These are phyloP conservation scores for Trichomonascaceae sp. DNA, from an alignment of 1,139 yeast genomes.

Conservation along the genomic window DNA sequence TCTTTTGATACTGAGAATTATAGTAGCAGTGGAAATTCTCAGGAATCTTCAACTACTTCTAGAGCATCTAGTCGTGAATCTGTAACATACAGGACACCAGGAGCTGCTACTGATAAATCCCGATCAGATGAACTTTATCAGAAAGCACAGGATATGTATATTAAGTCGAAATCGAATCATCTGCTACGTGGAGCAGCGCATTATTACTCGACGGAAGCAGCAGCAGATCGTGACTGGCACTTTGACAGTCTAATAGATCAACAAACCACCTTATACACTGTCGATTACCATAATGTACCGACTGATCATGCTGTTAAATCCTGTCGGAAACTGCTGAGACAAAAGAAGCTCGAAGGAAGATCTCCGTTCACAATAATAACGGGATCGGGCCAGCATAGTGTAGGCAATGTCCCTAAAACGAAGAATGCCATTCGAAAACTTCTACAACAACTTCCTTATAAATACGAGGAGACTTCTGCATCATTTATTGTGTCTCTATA, in stretches of 20 bases:
- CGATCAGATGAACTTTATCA: constrained; percentile 1
- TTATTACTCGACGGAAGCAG: constrained; percentile 22
- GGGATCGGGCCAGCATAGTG: constrained; percentile 30
- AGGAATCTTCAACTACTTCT: neutral
- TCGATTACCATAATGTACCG: constrained; percentile 30
- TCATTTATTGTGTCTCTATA: constrained; percentile 11
- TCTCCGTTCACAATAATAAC: constrained; percentile 26
- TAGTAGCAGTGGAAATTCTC: neutral
- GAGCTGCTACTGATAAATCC: neutral
- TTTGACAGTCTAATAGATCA: constrained; percentile 8
- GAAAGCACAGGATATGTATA: constrained; percentile 17
- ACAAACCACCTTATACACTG: constrained; percentile 16
- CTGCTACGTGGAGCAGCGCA: constrained; percentile 26
- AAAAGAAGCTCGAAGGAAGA: constrained; percentile 8
- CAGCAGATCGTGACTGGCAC: constrained; percentile 13
- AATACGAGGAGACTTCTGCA: constrained; percentile 21
- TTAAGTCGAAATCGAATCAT: constrained; percentile 23
- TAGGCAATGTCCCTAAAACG: constrained; percentile 28
- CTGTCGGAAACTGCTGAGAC: constrained; percentile 13
- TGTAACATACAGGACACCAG: neutral
- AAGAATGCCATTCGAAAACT: constrained; percentile 26
- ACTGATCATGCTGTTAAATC: constrained; percentile 23
- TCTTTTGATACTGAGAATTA: neutral
- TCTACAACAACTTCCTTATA: constrained; percentile 17
- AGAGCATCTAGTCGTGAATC: neutral